Base-by-base conservation (phyloP, 345 rosid species). In the Mercurialis annua region DNA sequence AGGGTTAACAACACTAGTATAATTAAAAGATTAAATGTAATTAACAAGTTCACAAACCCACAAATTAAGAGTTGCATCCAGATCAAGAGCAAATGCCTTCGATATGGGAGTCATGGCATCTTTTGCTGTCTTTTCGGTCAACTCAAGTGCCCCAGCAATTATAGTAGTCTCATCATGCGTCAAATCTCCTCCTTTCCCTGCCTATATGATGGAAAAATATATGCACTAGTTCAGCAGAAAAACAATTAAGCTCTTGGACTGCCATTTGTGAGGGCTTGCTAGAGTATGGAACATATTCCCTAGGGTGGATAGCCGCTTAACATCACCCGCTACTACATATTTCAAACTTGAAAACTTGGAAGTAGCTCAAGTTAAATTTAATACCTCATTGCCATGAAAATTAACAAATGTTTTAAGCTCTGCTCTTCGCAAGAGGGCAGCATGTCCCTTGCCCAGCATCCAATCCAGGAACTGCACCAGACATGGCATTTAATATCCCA, bases 391-490 rank as follows among this genome's bases (percentile, higher is more conserved):
- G 67, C 96, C 96, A 78, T 93, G 98, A 71, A 93, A 90, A 70
- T 77, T 76, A 42, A 93, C 88, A 44, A 93, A 93, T 68, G 97
- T 93, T 75, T 93, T 90, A 31, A 93, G 84, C 85, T 93, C 98
- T 47, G 98, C 98, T 77, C 98, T 85, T 54, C 98, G 77, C 71
- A 93, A 71, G 47, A 93, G 96, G 69, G 72, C 94, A 68, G 85
- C 92, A 50, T 90, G 98, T 57, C 96, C 96, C 77, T 90, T 93
- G 61, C 98, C 98, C 81, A 93, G 75, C 98, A 93, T 87, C 94
- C 90, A 90, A 83, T 93, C 98, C 76, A 92, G 78, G 66, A 92
- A 87, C 98, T 92, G 68, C 57, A 76, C 9, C 26, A 56, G 17
- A 65, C 44, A 47, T 17, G 29, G 38, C 57, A 68, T 59, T 69